Evolutionary conservation across 148 eudicot species (phyloP), one percentile per base, ranked within the genome.

Genomic region (Vaccinium macrocarpon): DNA sequence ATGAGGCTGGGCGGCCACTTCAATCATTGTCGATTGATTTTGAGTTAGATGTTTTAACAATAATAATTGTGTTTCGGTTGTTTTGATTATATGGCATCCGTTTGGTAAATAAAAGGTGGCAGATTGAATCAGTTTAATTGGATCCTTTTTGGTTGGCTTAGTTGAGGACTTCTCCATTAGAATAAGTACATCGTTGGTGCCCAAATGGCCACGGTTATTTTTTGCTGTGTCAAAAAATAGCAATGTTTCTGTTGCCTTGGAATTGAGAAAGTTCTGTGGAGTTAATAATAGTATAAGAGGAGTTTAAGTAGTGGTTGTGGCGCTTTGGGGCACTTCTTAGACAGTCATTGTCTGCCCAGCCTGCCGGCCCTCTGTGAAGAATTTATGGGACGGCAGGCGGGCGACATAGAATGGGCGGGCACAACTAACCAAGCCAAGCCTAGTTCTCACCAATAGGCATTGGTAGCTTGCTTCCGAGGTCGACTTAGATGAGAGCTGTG

Each of bases 291-390:
- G 55, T 13, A 52, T 8, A 52, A 52, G 13, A 52, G 14, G 55
- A 52, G 12, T 52, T 15, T 11, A 73, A 73, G 77, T 73, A 73
- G 50, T 73, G 50, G 77, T 38, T 73, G 77, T 3, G 77, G 77
- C 11, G n/a, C 77, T 1, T 73, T 73, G 51, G 38, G 77, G 77
- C 77, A 73, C 51, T 73, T 73, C 77, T 73, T 73, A 3, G 50
- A 73, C 16, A 9, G 51, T 73, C 23, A 23, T 19, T 8, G 6
- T 32, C 50, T 21, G 21, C 76, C 48, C 48, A 1, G 77, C 77
- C 21, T 76, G 53, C 53, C 13, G 53, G 53, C 13, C 53, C 53
- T 1, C 53, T 51, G 12, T 51, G 53, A 51, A 51, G 53, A 51
- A 51, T 51, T 51, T 11, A 51, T 51, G 53, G 10, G 53, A 8